A percentile compares a stretch with the other conserved stretches of the same genome.
phyloP scores from a whole-genome alignment of 306 rosid species.

The Prunus fruticosa region DNA sequence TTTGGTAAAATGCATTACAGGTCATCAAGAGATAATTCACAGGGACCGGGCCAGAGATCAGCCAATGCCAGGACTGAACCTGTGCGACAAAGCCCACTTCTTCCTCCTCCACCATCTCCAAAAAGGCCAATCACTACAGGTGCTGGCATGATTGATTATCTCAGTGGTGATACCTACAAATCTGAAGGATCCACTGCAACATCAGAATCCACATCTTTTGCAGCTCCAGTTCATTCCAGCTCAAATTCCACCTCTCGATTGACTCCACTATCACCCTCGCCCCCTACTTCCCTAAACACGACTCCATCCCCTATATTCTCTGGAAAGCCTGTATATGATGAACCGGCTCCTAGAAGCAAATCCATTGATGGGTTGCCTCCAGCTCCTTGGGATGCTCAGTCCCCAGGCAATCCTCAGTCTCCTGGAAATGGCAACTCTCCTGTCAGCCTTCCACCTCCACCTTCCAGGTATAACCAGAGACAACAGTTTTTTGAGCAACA shows the following conservation, averaged over 20 bases:
- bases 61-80: constrained; percentile 45
- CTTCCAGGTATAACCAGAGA: constrained; percentile 67
- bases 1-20: constrained; percentile 41
- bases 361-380: constrained; percentile 61
- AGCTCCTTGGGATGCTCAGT: constrained; percentile 65
- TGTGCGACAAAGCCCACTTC: constrained; percentile 42
- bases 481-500: constrained; percentile 75
- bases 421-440: constrained; percentile 32
- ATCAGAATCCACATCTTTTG: constrained; percentile 38
- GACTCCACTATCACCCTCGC: constrained; percentile 41
- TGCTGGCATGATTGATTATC: constrained; percentile 68
- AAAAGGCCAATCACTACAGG: constrained; percentile 58
- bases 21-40: constrained; percentile 56
- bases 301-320: constrained; percentile 38
- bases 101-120: constrained; percentile 87
- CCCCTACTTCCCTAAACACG: constrained; percentile 36
- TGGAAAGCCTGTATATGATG: constrained; percentile 61
- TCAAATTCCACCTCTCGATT: constrained; percentile 38
- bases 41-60: constrained; percentile 48
- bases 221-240: constrained; percentile 39
- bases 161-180: constrained; percentile 86
- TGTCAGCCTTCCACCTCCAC: constrained; percentile 71
- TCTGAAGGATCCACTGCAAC: constrained; percentile 41
- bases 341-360: constrained; percentile 50
- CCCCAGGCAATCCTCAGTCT: constrained; percentile 21